phyloP scores from a whole-genome alignment of 1,139 yeast genomes.

The Tardiomyces depauwii region DNA sequence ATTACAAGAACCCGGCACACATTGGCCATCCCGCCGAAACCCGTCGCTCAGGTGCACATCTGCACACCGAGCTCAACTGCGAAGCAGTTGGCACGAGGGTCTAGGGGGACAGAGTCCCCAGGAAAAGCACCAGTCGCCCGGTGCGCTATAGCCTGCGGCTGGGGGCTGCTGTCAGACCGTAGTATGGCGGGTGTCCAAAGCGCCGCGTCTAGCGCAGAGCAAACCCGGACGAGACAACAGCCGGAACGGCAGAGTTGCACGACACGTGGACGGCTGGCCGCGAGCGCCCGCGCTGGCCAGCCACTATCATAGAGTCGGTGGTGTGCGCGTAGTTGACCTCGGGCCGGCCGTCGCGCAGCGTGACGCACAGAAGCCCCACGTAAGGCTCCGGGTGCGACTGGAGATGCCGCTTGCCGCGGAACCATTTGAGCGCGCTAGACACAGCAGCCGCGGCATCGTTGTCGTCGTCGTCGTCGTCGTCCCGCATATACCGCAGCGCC shows the following conservation, averaged over 20 bases:
- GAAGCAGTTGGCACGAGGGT: too few relatives aligned
- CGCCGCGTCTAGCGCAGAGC: neutral
- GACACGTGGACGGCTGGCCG: neutral
- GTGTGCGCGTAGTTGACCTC: conserved; percentile 13
- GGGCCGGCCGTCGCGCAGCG: conserved; percentile 1
- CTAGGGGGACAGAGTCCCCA: too few relatives aligned
- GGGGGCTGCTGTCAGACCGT: too few relatives aligned
- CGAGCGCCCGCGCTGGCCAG: neutral
- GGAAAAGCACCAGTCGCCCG: too few relatives aligned
- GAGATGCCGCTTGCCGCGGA: conserved; percentile 1
- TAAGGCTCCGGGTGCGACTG: conserved; percentile 14
- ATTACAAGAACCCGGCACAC: too few relatives aligned
- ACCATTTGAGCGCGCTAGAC: conserved; percentile 1
- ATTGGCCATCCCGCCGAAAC: too few relatives aligned
- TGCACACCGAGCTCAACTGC: too few relatives aligned
- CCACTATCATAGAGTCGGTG: conserved; percentile 9
- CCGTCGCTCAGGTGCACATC: too few relatives aligned
- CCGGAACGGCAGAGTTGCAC: neutral
- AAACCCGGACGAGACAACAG: neutral
- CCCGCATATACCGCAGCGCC: neutral
- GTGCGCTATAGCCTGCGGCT: too few relatives aligned
- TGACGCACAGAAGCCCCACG: conserved; percentile 14
- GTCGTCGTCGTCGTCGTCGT: neutral
- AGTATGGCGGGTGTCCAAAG: too few relatives aligned
- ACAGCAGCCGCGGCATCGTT: conserved; percentile 2